Conservation (phyloP, 768 basidiomycete species). For the Hemileccinum impolitum region DNA sequence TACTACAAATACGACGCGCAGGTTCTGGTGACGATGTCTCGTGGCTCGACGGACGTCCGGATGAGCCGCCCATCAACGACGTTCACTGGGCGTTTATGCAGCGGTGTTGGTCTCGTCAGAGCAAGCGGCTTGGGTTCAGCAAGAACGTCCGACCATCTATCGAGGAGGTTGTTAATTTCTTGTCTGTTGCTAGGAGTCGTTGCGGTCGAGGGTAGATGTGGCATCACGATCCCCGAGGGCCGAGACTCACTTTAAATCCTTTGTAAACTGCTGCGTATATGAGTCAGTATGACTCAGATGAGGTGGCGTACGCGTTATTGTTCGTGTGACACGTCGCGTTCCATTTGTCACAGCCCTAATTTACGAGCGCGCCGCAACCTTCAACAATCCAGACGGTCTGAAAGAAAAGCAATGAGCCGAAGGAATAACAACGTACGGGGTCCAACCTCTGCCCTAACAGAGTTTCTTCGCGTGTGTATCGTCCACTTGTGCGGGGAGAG, state of each 20-base stretch:
- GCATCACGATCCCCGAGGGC: neutral
- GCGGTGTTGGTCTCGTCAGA: conserved; percentile 27
- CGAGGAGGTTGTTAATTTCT: conserved; percentile 20
- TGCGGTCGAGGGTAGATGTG: neutral
- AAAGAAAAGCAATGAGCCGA: conserved; percentile 23
- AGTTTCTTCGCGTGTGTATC: conserved; percentile 64
- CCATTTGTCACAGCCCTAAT: conserved; percentile 10
- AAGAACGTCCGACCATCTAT: conserved; percentile 8
- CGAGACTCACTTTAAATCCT: no score
- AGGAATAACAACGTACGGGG: conserved; percentile 64
- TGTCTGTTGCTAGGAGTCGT: conserved; percentile 2
- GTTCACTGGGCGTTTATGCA: conserved; percentile 20
- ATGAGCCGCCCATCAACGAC: neutral
- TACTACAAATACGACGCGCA: conserved; percentile 23
- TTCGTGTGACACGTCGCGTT: conserved; percentile 16
- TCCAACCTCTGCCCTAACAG: conserved; percentile 79
- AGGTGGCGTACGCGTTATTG: conserved; percentile 1
- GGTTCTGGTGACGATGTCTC: conserved; percentile 19
- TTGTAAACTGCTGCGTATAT: no score
- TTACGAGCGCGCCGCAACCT: conserved; percentile 5
- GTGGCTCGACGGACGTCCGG: conserved; percentile 11
- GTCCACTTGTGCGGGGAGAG: neutral
- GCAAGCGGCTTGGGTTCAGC: neutral
- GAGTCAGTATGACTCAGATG: no score
- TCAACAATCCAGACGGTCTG: no score